Conservation (phyloP, 1,284 basidiomycete genomes). For the Microbotryomycetes sp. region DNA sequence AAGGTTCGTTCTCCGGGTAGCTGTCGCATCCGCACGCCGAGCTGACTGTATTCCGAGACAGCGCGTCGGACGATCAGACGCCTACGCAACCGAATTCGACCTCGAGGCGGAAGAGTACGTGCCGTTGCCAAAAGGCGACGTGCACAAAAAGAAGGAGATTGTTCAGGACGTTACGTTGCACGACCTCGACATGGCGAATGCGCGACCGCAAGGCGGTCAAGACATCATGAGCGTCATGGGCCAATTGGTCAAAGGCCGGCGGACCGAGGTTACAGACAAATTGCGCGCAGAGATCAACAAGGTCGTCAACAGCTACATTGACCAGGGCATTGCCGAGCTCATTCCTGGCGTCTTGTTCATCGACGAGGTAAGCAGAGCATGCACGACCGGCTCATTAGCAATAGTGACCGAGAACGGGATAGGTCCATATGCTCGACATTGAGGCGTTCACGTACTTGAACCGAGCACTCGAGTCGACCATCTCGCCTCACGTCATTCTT, state of each 20-base stretch:
- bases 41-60: conserved; percentile 37
- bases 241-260: conserved; percentile 83
- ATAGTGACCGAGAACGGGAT: background rate
- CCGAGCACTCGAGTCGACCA: conserved; percentile 85
- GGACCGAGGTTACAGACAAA: conserved; percentile 97
- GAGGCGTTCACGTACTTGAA: conserved; percentile 99
- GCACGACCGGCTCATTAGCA: background rate
- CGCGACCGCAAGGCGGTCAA: conserved; percentile 79
- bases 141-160: conserved; percentile 94
- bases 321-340: conserved; percentile 95
- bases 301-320: conserved; percentile 95
- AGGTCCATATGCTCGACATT: conserved; percentile 99
- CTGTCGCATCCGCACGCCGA: background rate
- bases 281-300: conserved; percentile 92
- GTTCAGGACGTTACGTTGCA: conserved; percentile 96
- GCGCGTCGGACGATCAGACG: conserved; percentile 94
- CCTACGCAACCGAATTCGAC: conserved; percentile 97
- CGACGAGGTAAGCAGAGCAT: conserved; percentile 65
- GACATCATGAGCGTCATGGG: conserved; percentile 99
- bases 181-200: conserved; percentile 94
- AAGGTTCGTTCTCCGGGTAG: conserved; percentile 52
- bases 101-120: conserved; percentile 98
- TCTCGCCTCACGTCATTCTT: conserved; percentile 94
- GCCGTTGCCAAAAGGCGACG: conserved; percentile 93
- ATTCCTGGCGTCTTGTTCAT: conserved; percentile 98